Evolutionary conservation across 2,329 filamentous ascomycete species (phyloP).

Genomic region (Xylaria sp.): DNA sequence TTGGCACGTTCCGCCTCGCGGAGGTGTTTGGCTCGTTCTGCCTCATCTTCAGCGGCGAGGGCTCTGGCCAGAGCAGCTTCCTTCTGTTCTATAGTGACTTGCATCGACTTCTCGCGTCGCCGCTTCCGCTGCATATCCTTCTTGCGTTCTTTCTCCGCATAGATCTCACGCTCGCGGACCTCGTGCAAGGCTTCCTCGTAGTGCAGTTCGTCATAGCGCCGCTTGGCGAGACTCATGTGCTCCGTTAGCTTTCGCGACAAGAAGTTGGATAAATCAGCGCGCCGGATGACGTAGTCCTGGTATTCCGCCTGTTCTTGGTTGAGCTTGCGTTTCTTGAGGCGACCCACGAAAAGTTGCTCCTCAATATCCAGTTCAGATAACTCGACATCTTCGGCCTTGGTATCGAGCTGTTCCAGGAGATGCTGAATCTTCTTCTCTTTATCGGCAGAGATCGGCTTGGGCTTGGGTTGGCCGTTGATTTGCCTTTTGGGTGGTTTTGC

Average conservation of each 20-base stretch:
- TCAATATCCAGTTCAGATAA: slow-evolving; percentile 59
- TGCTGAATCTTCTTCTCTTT: slow-evolving; percentile 77
- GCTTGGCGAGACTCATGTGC: slow-evolving; percentile 77
- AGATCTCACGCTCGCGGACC: slow-evolving; percentile 88
- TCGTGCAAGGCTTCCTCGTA: slow-evolving; percentile 85
- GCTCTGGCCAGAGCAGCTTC: slow-evolving; percentile 83
- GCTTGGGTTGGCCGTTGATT: slow-evolving; percentile 67
- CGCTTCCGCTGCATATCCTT: slow-evolving; percentile 99
- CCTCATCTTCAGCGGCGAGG: slow-evolving; percentile 80
- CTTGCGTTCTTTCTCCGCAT: slow-evolving; percentile 97
- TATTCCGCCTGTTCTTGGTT: slow-evolving; percentile 73
- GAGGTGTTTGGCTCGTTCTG: slow-evolving; percentile 82
- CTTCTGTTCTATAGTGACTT: slow-evolving; percentile 90
- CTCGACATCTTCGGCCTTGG: slow-evolving; percentile 55
- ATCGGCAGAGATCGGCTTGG: slow-evolving; percentile 63
- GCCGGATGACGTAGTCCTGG: slow-evolving; percentile 71
- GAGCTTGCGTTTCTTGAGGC: slow-evolving; percentile 73
- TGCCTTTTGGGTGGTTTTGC: slow-evolving; percentile 67
- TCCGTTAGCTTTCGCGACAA: slow-evolving; percentile 71
- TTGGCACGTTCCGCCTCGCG: slow-evolving; percentile 89
- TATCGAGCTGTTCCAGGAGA: slow-evolving; percentile 63
- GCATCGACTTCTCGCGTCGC: slow-evolving; percentile 94
- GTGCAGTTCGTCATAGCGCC: slow-evolving; percentile 79
- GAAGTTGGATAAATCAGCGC: slow-evolving; percentile 67
- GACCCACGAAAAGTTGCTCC: slow-evolving; percentile 63